Percentiles rank a stretch among this genome's conserved stretches.
These are phyloP conservation scores for Dioscorea cayenensis DNA, from an alignment of 116 monocot species.

Conservation along the genomic window DNA sequence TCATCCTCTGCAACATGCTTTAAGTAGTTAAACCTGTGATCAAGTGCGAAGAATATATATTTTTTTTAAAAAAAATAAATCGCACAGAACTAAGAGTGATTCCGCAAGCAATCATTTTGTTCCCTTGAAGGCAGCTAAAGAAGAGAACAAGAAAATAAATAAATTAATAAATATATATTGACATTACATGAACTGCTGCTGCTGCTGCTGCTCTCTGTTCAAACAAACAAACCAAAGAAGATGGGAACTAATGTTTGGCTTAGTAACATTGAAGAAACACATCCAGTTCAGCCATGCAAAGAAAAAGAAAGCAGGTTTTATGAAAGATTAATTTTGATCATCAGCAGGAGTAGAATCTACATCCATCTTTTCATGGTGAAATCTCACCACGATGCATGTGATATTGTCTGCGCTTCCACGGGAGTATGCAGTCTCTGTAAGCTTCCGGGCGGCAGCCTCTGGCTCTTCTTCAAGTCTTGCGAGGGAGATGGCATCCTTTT, in stretches of 20 bases:
- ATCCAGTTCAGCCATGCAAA: not conserved
- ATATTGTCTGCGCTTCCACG: conserved; percentile 90
- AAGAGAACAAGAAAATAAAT: too few species aligned
- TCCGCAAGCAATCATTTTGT: too few species aligned
- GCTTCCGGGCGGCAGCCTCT: conserved; percentile 67
- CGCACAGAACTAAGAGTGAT: too few species aligned
- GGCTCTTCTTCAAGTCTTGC: conserved; percentile 64
- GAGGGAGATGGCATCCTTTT: conserved; percentile 64
- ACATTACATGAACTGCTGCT: not conserved
- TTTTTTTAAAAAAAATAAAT: too few species aligned
- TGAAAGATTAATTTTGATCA: conserved; percentile 11
- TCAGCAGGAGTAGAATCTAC: conserved; percentile 10
- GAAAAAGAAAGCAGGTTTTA: not conserved
- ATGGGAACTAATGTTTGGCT: not conserved
- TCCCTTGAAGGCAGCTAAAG: too few species aligned
- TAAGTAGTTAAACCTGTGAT: too few species aligned
- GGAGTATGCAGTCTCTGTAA: conserved; percentile 70
- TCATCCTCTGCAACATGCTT: too few species aligned
- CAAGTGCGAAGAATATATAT: too few species aligned
- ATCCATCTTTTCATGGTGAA: conserved; percentile 49
- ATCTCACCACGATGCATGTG: conserved; percentile 85
- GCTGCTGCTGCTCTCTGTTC: not conserved
- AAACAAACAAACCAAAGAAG: not conserved
- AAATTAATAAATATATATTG: not conserved
- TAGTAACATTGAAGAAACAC: not conserved